Evolutionary conservation across 345 rosid species (phyloP).

Genomic region (Gossypium ekmanianum): DNA sequence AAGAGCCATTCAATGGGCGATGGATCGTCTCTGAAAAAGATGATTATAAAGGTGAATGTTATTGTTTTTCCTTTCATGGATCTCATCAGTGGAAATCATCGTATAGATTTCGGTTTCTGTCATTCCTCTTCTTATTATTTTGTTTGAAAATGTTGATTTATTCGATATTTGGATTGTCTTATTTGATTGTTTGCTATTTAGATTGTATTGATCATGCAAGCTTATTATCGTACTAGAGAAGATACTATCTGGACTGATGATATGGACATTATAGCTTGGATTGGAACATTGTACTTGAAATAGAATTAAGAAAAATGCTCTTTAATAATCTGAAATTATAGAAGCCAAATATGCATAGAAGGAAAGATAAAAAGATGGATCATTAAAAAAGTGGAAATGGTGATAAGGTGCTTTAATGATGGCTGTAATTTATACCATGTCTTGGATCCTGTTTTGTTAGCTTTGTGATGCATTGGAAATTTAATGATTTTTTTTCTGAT

Average conservation of each 20-base stretch:
- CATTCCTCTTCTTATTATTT: neutral
- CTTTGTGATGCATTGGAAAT: neutral
- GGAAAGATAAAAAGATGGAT: neutral
- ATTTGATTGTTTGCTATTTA: too few relatives aligned
- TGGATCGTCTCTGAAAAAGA: slow-evolving; percentile 69
- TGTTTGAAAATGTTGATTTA: neutral
- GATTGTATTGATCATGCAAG: too few relatives aligned
- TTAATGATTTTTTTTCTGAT: neutral
- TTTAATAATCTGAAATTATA: neutral
- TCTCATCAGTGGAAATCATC: neutral
- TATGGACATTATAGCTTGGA: too few relatives aligned
- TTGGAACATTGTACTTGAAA: neutral
- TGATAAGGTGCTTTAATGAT: slow-evolving; percentile 1
- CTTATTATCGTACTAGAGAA: too few relatives aligned
- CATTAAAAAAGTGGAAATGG: neutral
- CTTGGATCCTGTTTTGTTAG: neutral
- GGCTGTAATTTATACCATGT: neutral
- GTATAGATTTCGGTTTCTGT: neutral
- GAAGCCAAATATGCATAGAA: neutral
- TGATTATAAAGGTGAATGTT: slow-evolving; percentile 51
- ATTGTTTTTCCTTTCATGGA: neutral
- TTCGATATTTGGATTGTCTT: too few relatives aligned
- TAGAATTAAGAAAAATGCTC: neutral
- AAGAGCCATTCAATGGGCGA: slow-evolving; percentile 63
- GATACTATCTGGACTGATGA: too few relatives aligned